These are phyloP conservation scores for Chalciporus piperatus DNA, from an alignment of 768 basidiomycete genomes.

Conservation along the genomic window DNA sequence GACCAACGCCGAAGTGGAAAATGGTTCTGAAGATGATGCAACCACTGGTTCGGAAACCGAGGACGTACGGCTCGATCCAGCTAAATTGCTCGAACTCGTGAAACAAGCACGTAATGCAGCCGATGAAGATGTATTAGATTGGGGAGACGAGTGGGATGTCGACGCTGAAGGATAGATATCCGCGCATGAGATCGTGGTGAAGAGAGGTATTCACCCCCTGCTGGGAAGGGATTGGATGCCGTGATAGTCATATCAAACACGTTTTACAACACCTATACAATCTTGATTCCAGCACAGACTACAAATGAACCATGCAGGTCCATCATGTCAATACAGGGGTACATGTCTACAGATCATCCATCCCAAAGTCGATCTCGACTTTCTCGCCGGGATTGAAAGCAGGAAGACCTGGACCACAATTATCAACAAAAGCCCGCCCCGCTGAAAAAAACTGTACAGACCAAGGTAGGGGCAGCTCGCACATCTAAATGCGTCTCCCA, in stretches of 20 bases:
- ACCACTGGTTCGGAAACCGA: conserved; percentile 6
- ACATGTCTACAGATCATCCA: conserved; percentile 75
- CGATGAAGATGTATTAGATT: conserved; percentile 31
- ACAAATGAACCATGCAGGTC: background rate
- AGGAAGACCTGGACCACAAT: conserved; percentile 71
- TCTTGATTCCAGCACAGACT: background rate
- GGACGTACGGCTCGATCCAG: conserved; percentile 13
- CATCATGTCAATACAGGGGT: background rate
- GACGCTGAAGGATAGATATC: conserved; percentile 11
- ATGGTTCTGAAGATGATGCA: conserved; percentile 17
- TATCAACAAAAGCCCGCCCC: conserved; percentile 8
- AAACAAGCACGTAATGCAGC: conserved; percentile 20
- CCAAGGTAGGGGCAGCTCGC: conserved; percentile 94
- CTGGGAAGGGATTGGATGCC: background rate
- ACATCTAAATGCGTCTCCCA: conserved; percentile 98
- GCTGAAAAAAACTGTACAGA: conserved; percentile 40
- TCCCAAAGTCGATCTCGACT: conserved; percentile 84
- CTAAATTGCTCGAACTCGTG: conserved; percentile 21
- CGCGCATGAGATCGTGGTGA: background rate
- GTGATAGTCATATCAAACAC: background rate
- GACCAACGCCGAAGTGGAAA: conserved; percentile 12
- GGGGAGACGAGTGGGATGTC: conserved; percentile 30
- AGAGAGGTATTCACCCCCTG: too few species aligned
- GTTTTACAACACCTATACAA: conserved; percentile 4
- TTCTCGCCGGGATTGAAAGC: conserved; percentile 99